Conservation (phyloP, 192 early-diverging fungal genomes). For the Backusella luteola region DNA sequence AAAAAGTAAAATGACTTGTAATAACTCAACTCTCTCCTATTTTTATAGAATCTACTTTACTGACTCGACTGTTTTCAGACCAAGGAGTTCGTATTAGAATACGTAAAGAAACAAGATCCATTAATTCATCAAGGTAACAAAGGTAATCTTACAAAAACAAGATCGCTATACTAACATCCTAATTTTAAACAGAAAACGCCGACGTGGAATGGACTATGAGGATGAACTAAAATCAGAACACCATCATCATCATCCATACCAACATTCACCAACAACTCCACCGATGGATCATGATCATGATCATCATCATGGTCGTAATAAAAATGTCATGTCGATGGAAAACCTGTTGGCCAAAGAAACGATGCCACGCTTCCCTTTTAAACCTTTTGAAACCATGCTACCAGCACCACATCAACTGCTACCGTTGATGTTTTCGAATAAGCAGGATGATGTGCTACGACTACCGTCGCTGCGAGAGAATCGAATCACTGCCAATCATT, state of each 20-base stretch:
- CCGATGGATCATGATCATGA: background rate
- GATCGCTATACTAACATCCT: background rate
- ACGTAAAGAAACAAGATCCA: conserved; percentile 63
- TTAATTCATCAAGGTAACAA: background rate
- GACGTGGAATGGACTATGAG: background rate
- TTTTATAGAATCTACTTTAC: conserved; percentile 71
- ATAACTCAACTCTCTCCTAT: background rate
- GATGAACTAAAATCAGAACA: conserved; percentile 4
- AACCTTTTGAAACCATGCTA: background rate
- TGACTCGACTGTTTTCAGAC: conserved; percentile 88
- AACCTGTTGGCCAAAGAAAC: conserved; percentile 4
- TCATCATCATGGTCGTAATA: background rate
- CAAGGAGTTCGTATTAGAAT: conserved; percentile 92
- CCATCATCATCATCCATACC: background rate
- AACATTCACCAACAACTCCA: background rate
- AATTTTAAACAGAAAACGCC: background rate
- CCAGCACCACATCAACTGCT: background rate
- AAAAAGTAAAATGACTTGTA: background rate
- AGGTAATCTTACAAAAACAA: background rate
- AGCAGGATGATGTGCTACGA: background rate
- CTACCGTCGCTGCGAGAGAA: background rate
- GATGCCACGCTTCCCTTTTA: background rate
- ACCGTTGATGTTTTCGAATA: background rate
- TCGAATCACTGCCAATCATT: background rate
- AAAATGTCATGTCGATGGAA: conserved; percentile 12